Evolutionary conservation across 768 basidiomycete species (phyloP).

Genomic region (Leccinum boreale): DNA sequence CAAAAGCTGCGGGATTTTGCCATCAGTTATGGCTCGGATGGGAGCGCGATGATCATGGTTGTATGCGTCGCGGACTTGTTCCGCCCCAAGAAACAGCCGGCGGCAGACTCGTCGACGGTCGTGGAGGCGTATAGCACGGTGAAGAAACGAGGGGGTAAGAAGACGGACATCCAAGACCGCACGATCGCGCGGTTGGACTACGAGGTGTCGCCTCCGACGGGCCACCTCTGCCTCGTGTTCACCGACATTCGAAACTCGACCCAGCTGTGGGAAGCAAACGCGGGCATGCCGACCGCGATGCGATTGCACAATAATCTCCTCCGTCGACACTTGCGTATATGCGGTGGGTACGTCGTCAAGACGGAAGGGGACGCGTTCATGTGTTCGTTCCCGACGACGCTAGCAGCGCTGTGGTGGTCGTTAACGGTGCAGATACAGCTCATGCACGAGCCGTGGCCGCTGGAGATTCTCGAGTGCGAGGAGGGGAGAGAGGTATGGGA

Average conservation of each 20-base stretch:
- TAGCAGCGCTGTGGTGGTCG: conserved; percentile 88
- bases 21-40: conserved; percentile 92
- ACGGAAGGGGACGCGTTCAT: conserved; percentile 99
- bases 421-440: conserved; percentile 82
- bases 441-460: conserved; percentile 82
- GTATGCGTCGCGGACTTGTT: conserved; percentile 81
- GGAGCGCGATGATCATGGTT: conserved; percentile 98
- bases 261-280: conserved; percentile 92
- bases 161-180: conserved; percentile 52
- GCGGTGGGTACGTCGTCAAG: conserved; percentile 98
- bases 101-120: conserved; percentile 35
- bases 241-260: conserved; percentile 98
- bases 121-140: conserved; percentile 28
- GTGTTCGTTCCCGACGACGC: conserved; percentile 91
- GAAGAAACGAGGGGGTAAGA: conserved; percentile 38
- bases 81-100: conserved; percentile 45
- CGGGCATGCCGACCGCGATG: conserved; percentile 94
- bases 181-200: conserved; percentile 61
- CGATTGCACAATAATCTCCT: conserved; percentile 84
- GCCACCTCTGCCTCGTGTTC: conserved; percentile 90
- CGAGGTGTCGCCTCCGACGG: conserved; percentile 82
- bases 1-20: conserved; percentile 97
- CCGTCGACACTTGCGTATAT: conserved; percentile 79
- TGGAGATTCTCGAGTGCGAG: conserved; percentile 88
- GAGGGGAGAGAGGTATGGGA: conserved; percentile 84